Base-by-base conservation (phyloP, 106 monocot species). In the Dendrobium huoshanense region DNA sequence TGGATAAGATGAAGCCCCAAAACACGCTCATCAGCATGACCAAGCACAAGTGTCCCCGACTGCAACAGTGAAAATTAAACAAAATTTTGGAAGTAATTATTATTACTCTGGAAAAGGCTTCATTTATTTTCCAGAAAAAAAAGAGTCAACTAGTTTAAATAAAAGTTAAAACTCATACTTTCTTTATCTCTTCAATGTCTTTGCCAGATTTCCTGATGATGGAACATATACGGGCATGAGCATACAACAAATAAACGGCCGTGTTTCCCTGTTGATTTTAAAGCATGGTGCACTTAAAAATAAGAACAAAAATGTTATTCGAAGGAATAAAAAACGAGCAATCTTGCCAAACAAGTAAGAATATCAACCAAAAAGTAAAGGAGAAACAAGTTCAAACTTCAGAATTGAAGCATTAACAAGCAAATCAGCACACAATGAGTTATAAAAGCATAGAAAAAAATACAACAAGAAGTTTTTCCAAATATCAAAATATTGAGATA, bases 201-300 rank as follows among this genome's bases (percentile, higher is more conserved):
- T 84, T 92, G 75, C 89, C 92, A 78, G 94, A 98, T 82, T 91
- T 98, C 79, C 86, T 88, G 78, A 98, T 94, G 58, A 98, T 98
- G 20, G 94, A 98, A 77, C 94, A 92, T 64, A 98, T 98, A 25
- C 97, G 94, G 82, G 97, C 94, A 92, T 98, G 94, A 73, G 97
- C 97, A 84, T 98, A 98, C 79, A 94, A 81, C 59, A 98, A 82
- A 86, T 98, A 98, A 31, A 98, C 97, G 78, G 94, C 97, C 61
- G 97, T 98, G 80, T 98, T 94, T 54, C 97, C 94, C 94, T 94
- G 86, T 67, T 45, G 18, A 89, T 78, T 47, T 25, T 20, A 49
- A 65, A 79, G 31, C n/a, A 45, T 24, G 6, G 59, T 16, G 4
- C 6, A 77, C 44, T 27, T 77, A 1, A 27, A 54, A 49, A 5